Conservation (phyloP, 306 rosid genomes). For the Prunus campanulata region DNA sequence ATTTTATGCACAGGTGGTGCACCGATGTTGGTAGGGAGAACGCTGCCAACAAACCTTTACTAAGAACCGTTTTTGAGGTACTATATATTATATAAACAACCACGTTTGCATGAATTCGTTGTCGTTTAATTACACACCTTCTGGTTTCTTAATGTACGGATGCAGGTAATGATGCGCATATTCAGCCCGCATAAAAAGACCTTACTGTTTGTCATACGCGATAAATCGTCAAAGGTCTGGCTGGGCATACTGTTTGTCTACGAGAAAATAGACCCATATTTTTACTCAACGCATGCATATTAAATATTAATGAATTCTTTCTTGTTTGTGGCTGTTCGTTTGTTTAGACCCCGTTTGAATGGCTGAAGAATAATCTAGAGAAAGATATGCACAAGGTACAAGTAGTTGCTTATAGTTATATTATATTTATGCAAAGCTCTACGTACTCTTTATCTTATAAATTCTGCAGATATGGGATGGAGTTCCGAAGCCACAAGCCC, state of each 20-base stretch:
- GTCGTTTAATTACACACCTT: neutral
- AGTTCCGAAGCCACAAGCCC: constrained; percentile 79
- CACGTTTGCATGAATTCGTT: no score
- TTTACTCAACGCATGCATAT: neutral
- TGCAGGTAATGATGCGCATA: constrained; percentile 87
- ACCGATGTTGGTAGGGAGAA: constrained; percentile 93
- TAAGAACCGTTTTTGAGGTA: constrained; percentile 93
- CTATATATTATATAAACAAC: neutral
- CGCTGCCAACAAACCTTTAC: constrained; percentile 88
- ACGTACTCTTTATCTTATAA: constrained; percentile 10
- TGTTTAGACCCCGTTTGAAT: constrained; percentile 66
- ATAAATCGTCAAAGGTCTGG: constrained; percentile 68
- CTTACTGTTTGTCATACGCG: constrained; percentile 84
- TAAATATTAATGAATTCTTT: neutral
- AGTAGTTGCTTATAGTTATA: no score
- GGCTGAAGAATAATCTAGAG: constrained; percentile 62
- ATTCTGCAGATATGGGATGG: constrained; percentile 81
- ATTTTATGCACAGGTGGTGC: constrained; percentile 69
- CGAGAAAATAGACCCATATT: no score
- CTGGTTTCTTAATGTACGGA: neutral
- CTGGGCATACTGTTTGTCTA: neutral
- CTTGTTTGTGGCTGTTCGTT: constrained; percentile 17
- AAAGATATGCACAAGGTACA: constrained; percentile 78
- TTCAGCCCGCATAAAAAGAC: constrained; percentile 87
- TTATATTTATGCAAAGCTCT: no score